Evolutionary conservation across 768 basidiomycete species (phyloP).

Genomic region (Auriscalpium orientale): DNA sequence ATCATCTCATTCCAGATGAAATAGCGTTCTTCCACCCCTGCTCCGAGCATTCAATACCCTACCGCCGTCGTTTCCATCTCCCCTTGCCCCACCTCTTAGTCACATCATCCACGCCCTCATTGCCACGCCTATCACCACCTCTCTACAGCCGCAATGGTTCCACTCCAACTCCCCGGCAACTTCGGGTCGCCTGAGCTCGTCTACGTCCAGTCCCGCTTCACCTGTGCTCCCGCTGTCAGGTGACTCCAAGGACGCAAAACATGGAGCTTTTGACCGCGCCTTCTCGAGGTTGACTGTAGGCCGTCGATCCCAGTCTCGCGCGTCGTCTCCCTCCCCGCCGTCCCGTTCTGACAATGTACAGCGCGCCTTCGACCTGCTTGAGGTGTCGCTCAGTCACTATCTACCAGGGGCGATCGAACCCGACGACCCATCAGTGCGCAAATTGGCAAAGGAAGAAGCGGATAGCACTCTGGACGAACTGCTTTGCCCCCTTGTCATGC

Average conservation of each 20-base stretch:
- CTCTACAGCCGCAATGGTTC: conserved; percentile 58
- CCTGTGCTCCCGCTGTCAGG: conserved; percentile 15
- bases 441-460: conserved; percentile 38
- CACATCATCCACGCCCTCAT: conserved; percentile 81
- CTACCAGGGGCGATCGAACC: conserved; percentile 58
- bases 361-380: conserved; percentile 63
- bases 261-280: conserved; percentile 44
- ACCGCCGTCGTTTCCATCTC: conserved; percentile 51
- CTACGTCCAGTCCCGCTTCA: conserved; percentile 26
- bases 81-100: conserved; percentile 63
- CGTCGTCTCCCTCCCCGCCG: conserved; percentile 37
- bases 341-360: conserved; percentile 42
- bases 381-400: conserved; percentile 49
- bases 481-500: conserved; percentile 66
- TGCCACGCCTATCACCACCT: conserved; percentile 58
- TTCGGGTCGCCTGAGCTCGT: conserved; percentile 17
- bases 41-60: conserved; percentile 64
- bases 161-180: conserved; percentile 20
- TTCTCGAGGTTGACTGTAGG: conserved; percentile 46
- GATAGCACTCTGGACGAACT: conserved; percentile 69
- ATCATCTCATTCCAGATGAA: background rate
- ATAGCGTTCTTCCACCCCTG: conserved; percentile 53
- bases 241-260: conserved; percentile 21
- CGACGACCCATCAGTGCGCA: conserved; percentile 57
- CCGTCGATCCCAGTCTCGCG: conserved; percentile 31